phyloP scores from a whole-genome alignment of 208 protist genomes.

The Crithidia fasciculata region DNA sequence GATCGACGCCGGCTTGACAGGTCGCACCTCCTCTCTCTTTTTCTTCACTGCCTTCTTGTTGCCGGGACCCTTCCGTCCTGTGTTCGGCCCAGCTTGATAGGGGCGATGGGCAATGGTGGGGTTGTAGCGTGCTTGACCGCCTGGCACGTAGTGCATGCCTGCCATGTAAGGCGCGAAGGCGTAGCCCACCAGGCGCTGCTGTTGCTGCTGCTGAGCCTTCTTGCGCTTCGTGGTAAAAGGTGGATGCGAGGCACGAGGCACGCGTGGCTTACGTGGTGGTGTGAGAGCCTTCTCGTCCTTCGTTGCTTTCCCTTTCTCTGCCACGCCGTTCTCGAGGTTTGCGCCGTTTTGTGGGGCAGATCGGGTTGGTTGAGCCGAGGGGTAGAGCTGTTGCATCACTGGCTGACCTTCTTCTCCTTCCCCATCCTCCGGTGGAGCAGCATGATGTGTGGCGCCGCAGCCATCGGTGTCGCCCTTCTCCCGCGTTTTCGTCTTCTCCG shows the following conservation, averaged over 20 bases:
- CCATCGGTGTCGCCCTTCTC: neutral
- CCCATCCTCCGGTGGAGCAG: too few relatives aligned
- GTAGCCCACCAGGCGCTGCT: neutral
- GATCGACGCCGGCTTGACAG: neutral
- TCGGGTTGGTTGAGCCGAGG: too few relatives aligned
- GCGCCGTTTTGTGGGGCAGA: too few relatives aligned
- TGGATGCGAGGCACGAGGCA: neutral
- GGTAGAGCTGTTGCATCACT: too few relatives aligned
- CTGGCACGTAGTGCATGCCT: neutral
- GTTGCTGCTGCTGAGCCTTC: neutral
- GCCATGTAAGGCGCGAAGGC: conserved; percentile 24
- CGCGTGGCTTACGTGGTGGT: neutral
- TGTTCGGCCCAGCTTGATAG: neutral
- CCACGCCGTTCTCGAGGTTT: neutral
- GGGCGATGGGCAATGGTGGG: neutral
- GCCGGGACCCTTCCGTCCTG: neutral
- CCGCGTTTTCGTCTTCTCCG: neutral
- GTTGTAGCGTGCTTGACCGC: neutral
- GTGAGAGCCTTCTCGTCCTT: neutral
- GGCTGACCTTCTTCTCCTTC: neutral
- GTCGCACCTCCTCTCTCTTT: neutral
- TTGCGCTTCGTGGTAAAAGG: neutral
- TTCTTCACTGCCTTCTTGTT: conserved; percentile 2
- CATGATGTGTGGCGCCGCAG: too few relatives aligned
- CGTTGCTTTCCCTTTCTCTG: neutral